Evolutionary conservation across 768 basidiomycete genomes (phyloP).

Genomic region (Hygrophorus pudorinus): DNA sequence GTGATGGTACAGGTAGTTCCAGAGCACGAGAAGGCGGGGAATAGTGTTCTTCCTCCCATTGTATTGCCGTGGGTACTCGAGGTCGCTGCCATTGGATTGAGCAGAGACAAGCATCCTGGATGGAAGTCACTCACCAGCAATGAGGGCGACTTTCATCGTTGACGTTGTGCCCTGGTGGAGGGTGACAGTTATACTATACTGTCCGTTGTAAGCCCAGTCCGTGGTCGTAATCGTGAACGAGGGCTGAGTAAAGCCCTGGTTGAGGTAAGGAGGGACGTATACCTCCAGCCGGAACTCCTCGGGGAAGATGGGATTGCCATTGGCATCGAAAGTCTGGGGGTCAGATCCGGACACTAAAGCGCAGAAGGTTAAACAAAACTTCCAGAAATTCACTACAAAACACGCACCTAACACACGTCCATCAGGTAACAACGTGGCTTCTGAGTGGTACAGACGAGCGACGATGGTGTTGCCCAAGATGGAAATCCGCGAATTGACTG

Average conservation of each 20-base stretch:
- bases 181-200: slow-evolving; percentile 43
- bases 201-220: slow-evolving; percentile 54
- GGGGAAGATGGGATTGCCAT: slow-evolving; percentile 40
- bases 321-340: slow-evolving; percentile 39
- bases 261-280: slow-evolving; percentile 84
- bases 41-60: slow-evolving; percentile 64
- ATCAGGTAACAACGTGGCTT: slow-evolving; percentile 48
- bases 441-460: slow-evolving; percentile 34
- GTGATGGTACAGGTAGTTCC: slow-evolving; percentile 70
- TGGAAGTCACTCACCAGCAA: slow-evolving; percentile 39
- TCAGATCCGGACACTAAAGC: slow-evolving; percentile 32
- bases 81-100: slow-evolving; percentile 30
- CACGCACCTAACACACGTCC: slow-evolving; percentile 53
- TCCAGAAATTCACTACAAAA: slow-evolving; percentile 30
- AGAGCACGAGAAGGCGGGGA: slow-evolving; percentile 60
- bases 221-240: slow-evolving; percentile 43
- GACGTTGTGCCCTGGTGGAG: slow-evolving; percentile 32
- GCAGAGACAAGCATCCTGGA: slow-evolving; percentile 6
- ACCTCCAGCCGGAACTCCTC: slow-evolving; percentile 73
- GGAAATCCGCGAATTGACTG: slow-evolving; percentile 39
- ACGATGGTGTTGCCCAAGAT: slow-evolving; percentile 45
- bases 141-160: slow-evolving; percentile 48
- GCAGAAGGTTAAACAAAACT: slow-evolving; percentile 22
- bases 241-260: slow-evolving; percentile 50
- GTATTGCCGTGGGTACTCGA: slow-evolving; percentile 73